A percentile compares a stretch with the other conserved stretches of the same genome.
Evolutionary conservation across 257 asterid species (phyloP).

Genomic region (Catharanthus roseus): DNA sequence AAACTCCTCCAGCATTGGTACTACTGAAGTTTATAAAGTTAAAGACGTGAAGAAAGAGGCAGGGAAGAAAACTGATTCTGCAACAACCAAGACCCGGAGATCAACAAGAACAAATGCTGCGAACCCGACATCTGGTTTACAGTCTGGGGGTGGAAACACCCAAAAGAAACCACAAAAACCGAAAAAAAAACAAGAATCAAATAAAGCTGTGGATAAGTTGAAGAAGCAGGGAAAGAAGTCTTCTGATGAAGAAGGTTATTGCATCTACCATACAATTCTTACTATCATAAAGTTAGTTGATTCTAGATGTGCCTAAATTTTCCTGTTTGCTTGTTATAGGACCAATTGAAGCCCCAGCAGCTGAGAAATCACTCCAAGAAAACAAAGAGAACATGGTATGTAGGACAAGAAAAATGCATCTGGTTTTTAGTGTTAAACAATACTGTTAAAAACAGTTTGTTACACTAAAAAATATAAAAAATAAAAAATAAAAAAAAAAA

Average conservation of each 20-base stretch:
- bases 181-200: conserved; percentile 39
- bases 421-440: too few relatives aligned
- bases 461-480: too few relatives aligned
- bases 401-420: too few relatives aligned
- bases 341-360: conserved; percentile 31
- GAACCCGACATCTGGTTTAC: conserved; percentile 35
- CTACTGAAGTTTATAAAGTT: conserved; percentile 27
- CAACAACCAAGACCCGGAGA: conserved; percentile 31
- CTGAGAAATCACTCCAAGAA: conserved; percentile 44
- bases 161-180: conserved; percentile 51
- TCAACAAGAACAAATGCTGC: conserved; percentile 37
- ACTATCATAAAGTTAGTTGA: not conserved
- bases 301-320: not conserved
- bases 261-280: not conserved
- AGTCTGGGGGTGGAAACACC: conserved; percentile 29
- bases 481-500: too few relatives aligned
- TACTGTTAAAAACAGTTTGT: too few relatives aligned
- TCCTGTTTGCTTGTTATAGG: conserved; percentile 30
- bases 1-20: conserved; percentile 8
- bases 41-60: conserved; percentile 31
- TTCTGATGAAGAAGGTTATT: conserved; percentile 45
- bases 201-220: conserved; percentile 28
- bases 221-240: conserved; percentile 55
- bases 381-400: conserved; percentile 89
- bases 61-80: conserved; percentile 30